Evolutionary conservation across 352 stramenopile species (phyloP).

Genomic region (Phytopythium delawarense): DNA sequence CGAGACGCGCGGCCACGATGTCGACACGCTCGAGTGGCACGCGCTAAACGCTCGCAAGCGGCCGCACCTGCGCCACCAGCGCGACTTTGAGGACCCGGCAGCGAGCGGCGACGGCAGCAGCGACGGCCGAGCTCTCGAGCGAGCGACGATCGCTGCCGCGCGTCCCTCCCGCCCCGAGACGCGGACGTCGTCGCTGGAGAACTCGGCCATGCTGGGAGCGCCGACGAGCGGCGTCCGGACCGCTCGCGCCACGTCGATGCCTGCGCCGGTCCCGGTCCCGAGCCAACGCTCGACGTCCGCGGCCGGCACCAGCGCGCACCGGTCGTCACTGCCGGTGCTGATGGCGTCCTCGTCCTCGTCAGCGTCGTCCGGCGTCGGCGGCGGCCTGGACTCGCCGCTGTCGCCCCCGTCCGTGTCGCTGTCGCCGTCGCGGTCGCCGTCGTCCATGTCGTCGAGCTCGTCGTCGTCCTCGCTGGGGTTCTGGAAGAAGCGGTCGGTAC

Average conservation of each 20-base stretch:
- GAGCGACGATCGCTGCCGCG: background rate
- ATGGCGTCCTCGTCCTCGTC: conserved; percentile 10
- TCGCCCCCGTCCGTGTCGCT: background rate
- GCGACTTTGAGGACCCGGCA: background rate
- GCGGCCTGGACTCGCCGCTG: conserved; percentile 3
- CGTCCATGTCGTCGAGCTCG: conserved; percentile 11
- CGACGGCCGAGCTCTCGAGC: no score
- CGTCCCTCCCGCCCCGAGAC: background rate
- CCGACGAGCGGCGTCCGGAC: background rate
- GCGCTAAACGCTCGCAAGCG: conserved; percentile 15
- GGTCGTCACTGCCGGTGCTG: conserved; percentile 1
- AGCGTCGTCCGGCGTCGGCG: conserved; percentile 11
- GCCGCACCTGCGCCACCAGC: conserved; percentile 6
- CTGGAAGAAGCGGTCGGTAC: conserved; percentile 25
- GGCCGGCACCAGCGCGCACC: background rate
- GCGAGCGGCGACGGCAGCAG: background rate
- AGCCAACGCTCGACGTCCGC: background rate
- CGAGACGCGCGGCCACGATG: conserved; percentile 30
- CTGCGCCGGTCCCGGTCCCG: background rate
- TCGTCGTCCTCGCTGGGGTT: conserved; percentile 19
- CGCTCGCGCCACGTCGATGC: background rate
- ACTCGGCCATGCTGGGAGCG: conserved; percentile 2
- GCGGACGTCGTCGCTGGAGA: background rate
- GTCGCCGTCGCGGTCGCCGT: conserved; percentile 5
- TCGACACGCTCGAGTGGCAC: conserved; percentile 27